phyloP scores from a whole-genome alignment of 2,329 filamentous ascomycete genomes.

The Aspergillus quadricinctus region DNA sequence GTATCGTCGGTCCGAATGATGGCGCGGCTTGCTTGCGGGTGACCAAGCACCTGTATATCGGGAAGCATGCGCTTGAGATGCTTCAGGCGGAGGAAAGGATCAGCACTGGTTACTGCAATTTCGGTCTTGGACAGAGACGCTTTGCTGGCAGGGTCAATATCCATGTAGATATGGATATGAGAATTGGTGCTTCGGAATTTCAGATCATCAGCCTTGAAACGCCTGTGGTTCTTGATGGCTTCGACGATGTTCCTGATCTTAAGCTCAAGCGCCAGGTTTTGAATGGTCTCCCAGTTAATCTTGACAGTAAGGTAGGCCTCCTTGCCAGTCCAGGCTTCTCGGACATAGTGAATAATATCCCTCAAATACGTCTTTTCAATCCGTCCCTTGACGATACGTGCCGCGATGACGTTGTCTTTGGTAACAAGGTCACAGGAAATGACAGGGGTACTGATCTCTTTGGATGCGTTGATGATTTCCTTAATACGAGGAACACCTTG shows the following conservation, averaged over 20 bases:
- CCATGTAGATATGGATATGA: slow-evolving; percentile 70
- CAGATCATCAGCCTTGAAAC: slow-evolving; percentile 65
- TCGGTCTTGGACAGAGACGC: slow-evolving; percentile 37
- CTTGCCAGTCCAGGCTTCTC: slow-evolving; percentile 80
- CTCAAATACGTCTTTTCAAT: slow-evolving; percentile 92
- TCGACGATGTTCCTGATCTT: slow-evolving; percentile 66
- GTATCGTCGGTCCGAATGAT: slow-evolving; percentile 80
- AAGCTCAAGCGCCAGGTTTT: slow-evolving; percentile 77
- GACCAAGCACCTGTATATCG: slow-evolving; percentile 80
- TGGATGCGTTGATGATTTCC: slow-evolving; percentile 99
- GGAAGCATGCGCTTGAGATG: slow-evolving; percentile 79
- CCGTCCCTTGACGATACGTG: slow-evolving; percentile 84
- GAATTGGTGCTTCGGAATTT: slow-evolving; percentile 47
- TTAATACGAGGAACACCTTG: slow-evolving; percentile 99
- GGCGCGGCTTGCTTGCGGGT: slow-evolving; percentile 77
- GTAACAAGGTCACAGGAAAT: slow-evolving; percentile 83
- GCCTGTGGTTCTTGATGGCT: slow-evolving; percentile 75
- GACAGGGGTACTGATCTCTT: slow-evolving; percentile 87
- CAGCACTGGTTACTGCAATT: slow-evolving; percentile 39
- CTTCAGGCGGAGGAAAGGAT: slow-evolving; percentile 63
- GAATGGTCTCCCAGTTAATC: slow-evolving; percentile 73
- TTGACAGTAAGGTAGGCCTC: slow-evolving; percentile 74
- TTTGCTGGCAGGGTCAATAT: slow-evolving; percentile 36
- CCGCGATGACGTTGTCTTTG: slow-evolving; percentile 67
- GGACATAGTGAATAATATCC: slow-evolving; percentile 74